Evolutionary conservation across 208 protist species (phyloP), one percentile per base, ranked within the genome.

Genomic region (Wallacemonas rigidus): DNA sequence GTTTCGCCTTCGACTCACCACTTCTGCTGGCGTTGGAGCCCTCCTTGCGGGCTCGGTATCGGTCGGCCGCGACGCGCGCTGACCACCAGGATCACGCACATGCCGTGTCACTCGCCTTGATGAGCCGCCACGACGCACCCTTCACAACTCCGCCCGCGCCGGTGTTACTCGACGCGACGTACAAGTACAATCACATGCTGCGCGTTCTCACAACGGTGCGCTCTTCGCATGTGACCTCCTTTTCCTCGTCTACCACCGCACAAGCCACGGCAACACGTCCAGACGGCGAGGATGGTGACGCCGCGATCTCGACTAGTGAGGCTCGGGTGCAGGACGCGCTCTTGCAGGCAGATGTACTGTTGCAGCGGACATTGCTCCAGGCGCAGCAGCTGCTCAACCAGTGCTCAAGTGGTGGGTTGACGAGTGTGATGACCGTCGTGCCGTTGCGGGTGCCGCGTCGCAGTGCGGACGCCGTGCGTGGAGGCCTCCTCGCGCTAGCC

Each of bases 361-460:
- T 58, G 4, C 69, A 72, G 45, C 69, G 43, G 2, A 53, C 69
- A 9, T 56, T 50, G 2, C 26, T 57, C 7, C 70, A 72, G 40
- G 55, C 54, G 6, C 75, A 80, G 62, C 67, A 67, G 48, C 17
- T 80, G 68, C 69, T 80, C 39, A 80, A 80, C 63, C 69, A 80
- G 17, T 4, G 48, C 6, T 75, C 69, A 26, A 36, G 38, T 11
- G 75, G 75, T 14, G 69, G 75, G 4, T 41, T 75, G 38, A 15
- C 58, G 11, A 62, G 70, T 51, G 35, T 51, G 8, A 6, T 75
- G 7, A 62, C n/a, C 17, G 45, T 70, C 36, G 47, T 45, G 39
- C 56, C 57, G 11, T 14, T 65, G 60, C 43, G 60, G 6, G 43
- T 65, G 41, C 60, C 60, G n/a, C 60, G 60, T 38, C 60, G 60